Conservation (phyloP, 768 basidiomycete species). For the Calocybe gangraenosa region DNA sequence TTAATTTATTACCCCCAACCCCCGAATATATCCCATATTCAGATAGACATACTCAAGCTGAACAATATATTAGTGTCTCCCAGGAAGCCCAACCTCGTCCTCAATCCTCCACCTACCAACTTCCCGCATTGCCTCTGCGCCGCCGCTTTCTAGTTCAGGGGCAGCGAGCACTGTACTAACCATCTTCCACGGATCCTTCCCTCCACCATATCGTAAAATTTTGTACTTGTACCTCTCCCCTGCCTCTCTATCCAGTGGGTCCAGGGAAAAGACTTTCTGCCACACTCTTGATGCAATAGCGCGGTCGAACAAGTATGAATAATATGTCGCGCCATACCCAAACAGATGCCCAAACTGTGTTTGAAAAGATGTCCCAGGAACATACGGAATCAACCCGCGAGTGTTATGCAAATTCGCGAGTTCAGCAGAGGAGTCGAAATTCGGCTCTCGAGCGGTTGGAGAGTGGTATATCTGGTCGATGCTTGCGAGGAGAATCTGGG, state of each 20-base stretch:
- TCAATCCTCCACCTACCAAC: slow-evolving; percentile 89
- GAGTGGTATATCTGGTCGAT: slow-evolving; percentile 93
- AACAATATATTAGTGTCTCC: slow-evolving; percentile 44
- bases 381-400: slow-evolving; percentile 79
- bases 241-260: slow-evolving; percentile 65
- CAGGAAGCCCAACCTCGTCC: slow-evolving; percentile 58
- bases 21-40: no score
- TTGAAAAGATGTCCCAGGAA: slow-evolving; percentile 86
- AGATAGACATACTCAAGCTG: no score
- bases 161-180: slow-evolving; percentile 64
- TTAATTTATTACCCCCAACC: no score
- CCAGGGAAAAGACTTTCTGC: slow-evolving; percentile 61
- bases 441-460: slow-evolving; percentile 41
- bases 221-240: slow-evolving; percentile 83
- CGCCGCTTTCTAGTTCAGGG: slow-evolving; percentile 64
- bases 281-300: slow-evolving; percentile 95
- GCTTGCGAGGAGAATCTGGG: slow-evolving; percentile 83
- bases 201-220: slow-evolving; percentile 80
- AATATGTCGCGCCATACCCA: slow-evolving; percentile 97
- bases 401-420: slow-evolving; percentile 59
- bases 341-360: slow-evolving; percentile 95
- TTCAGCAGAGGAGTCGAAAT: slow-evolving; percentile 72
- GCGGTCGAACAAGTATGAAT: slow-evolving; percentile 94
- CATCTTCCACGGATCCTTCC: slow-evolving; percentile 93
- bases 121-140: slow-evolving; percentile 79